A percentile compares a stretch with the other conserved stretches of the same genome.
Evolutionary conservation across 345 rosid species (phyloP).

Genomic region (Anastatica hierochuntica): DNA sequence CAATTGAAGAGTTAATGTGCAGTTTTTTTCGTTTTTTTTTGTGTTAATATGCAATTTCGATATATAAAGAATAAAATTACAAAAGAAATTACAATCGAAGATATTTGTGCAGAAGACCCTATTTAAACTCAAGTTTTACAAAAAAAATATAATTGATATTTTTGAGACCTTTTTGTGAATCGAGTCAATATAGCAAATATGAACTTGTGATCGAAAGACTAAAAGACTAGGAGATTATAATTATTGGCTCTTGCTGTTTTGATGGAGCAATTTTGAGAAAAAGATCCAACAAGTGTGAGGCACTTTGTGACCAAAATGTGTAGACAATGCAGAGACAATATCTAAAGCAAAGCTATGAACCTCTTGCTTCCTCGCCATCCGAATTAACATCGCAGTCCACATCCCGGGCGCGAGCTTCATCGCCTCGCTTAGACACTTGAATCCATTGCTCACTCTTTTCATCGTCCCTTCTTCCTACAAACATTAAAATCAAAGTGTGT

Average conservation of each 20-base stretch:
- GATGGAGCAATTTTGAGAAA: constrained; percentile 52
- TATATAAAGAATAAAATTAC: too few species aligned
- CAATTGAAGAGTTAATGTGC: too few species aligned
- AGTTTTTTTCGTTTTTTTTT: too few species aligned
- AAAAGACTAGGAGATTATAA: background rate
- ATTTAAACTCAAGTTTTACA: too few species aligned
- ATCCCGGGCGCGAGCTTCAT: constrained; percentile 68
- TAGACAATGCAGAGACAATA: constrained; percentile 41
- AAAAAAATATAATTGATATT: too few species aligned
- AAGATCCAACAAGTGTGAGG: constrained; percentile 51
- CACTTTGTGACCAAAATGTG: constrained; percentile 37
- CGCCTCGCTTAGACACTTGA: constrained; percentile 44
- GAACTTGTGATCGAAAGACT: too few species aligned
- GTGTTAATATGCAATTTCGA: too few species aligned
- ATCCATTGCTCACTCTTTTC: constrained; percentile 45
- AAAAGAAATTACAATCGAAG: too few species aligned
- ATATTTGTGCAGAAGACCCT: too few species aligned
- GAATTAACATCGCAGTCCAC: constrained; percentile 68
- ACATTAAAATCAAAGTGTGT: too few species aligned
- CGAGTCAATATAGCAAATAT: background rate
- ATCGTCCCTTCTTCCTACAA: constrained; percentile 40
- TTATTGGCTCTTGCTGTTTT: constrained; percentile 4
- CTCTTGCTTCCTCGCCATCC: constrained; percentile 52
- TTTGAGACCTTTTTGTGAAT: too few species aligned
- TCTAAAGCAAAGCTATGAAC: constrained; percentile 46